These are phyloP conservation scores for Canavalia gladiata DNA, from an alignment of 306 rosid genomes.

Conservation along the genomic window DNA sequence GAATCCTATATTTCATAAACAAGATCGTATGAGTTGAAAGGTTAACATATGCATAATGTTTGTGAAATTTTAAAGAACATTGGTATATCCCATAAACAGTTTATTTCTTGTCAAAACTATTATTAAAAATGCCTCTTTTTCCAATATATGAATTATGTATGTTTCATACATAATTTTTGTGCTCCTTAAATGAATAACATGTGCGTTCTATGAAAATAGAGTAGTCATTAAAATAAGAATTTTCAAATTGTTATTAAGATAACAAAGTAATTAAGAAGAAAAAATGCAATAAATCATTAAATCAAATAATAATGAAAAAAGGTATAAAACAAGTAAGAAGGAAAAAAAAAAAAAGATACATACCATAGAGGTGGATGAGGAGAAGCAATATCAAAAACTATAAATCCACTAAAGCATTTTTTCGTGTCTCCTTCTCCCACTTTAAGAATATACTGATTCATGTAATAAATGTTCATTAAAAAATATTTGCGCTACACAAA, in stretches of 20 bases:
- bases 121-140: background rate
- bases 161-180: background rate
- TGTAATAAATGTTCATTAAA: slow-evolving; percentile 37
- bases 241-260: slow-evolving; percentile 6
- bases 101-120: background rate
- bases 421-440: slow-evolving; percentile 68
- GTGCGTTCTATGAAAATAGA: background rate
- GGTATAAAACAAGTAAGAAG: background rate
- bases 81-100: background rate
- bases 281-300: background rate
- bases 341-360: background rate
- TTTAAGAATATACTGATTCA: slow-evolving; percentile 72
- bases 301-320: background rate
- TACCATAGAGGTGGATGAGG: slow-evolving; percentile 89
- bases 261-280: background rate
- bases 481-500: background rate
- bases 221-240: background rate
- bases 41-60: too few relatives aligned
- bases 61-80: background rate
- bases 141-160: background rate
- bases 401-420: slow-evolving; percentile 83
- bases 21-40: too few relatives aligned
- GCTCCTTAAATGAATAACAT: background rate
- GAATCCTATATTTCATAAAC: too few relatives aligned
- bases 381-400: slow-evolving; percentile 70